phyloP scores from a whole-genome alignment of 164 flowering plant species.

The Nymphaea colorata region DNA sequence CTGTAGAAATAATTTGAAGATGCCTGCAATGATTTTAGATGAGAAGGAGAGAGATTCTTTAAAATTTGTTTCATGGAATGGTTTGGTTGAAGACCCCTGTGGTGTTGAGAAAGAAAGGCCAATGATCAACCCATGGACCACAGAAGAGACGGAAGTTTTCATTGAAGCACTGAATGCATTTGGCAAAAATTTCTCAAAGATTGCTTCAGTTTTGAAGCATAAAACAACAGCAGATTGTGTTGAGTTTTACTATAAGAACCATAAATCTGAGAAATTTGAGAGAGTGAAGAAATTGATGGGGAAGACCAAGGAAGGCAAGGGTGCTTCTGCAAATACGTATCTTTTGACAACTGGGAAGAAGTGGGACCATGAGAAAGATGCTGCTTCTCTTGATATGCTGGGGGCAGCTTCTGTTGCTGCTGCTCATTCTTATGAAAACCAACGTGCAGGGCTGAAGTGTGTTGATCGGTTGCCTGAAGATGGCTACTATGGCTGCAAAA shows the following conservation, averaged over 20 bases:
- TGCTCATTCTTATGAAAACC: slow-evolving; percentile 33
- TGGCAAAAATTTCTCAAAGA: slow-evolving; percentile 85
- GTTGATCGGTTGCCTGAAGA: slow-evolving; percentile 20
- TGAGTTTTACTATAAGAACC: slow-evolving; percentile 92
- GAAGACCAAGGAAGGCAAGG: slow-evolving; percentile 30
- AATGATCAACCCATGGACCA: slow-evolving; percentile 75
- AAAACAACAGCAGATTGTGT: slow-evolving; percentile 96
- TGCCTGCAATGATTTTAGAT: slow-evolving; percentile 80
- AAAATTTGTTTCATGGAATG: slow-evolving; percentile 65
- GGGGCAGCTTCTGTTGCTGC: slow-evolving; percentile 73
- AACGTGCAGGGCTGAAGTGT: slow-evolving; percentile 4
- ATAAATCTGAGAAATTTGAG: slow-evolving; percentile 72
- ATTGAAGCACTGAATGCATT: slow-evolving; percentile 48
- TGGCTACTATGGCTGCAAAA: slow-evolving; percentile 10
- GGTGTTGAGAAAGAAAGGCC: slow-evolving; percentile 77
- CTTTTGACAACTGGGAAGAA: slow-evolving; percentile 58
- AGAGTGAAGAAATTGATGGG: slow-evolving; percentile 44
- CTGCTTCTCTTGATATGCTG: slow-evolving; percentile 72
- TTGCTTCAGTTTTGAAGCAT: slow-evolving; percentile 70
- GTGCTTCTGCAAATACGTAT: slow-evolving; percentile 32
- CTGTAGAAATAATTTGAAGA: slow-evolving; percentile 40
- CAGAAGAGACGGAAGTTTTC: slow-evolving; percentile 67
- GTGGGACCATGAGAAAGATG: slow-evolving; percentile 58
- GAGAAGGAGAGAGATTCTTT: slow-evolving; percentile 41
- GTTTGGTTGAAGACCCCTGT: slow-evolving; percentile 79